Conservation (phyloP, 768 basidiomycete species). For the Suillus bovinus region DNA sequence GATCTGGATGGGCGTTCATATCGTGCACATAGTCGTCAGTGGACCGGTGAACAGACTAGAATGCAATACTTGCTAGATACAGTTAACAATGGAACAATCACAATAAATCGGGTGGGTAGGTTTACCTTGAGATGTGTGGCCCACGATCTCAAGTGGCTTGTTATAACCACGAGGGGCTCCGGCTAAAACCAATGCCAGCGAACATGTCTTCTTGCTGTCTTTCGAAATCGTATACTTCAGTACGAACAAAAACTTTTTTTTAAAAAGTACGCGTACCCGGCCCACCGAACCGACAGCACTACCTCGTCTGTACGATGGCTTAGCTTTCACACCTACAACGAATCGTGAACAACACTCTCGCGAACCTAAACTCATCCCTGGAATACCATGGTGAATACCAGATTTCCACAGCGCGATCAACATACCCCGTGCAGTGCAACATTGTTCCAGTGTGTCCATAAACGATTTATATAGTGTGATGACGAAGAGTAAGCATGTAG, state of each 20-base stretch:
- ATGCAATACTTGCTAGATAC: no score
- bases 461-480: no score
- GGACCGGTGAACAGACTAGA: no score
- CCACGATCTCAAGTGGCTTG: conserved; percentile 35
- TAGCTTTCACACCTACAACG: conserved; percentile 4
- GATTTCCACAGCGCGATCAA: background rate
- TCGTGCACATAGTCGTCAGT: no score
- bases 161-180: conserved; percentile 1
- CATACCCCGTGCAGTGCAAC: conserved; percentile 34
- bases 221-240: conserved; percentile 18
- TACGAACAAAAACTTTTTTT: background rate
- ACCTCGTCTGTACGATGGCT: conserved; percentile 8
- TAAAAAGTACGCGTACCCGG: background rate
- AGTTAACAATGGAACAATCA: no score
- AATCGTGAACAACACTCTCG: background rate
- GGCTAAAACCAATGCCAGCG: background rate
- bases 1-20: background rate
- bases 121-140: no score
- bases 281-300: conserved; percentile 3
- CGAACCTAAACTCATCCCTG: conserved; percentile 25
- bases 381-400: background rate
- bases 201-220: conserved; percentile 16
- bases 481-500: no score
- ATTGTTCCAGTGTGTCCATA: conserved; percentile 25
- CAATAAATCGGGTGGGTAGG: no score